These are phyloP conservation scores for Ceraceosorus bombacis DNA, from an alignment of 1,284 basidiomycete species.

Conservation along the genomic window DNA sequence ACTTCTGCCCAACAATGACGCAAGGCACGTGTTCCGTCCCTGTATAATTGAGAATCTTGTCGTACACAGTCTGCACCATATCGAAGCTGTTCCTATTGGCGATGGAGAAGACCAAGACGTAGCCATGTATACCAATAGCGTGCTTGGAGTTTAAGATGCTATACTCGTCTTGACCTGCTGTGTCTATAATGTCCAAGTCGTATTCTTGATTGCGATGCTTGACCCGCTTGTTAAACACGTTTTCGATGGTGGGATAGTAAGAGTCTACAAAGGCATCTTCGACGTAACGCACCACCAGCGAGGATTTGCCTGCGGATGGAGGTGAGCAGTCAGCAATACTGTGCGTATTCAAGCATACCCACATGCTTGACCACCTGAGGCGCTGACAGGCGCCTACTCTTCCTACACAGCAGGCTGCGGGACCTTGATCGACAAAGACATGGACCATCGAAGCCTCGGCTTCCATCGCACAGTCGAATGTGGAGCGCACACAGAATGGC, in stretches of 20 bases:
- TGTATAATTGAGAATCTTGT: slow-evolving; percentile 94
- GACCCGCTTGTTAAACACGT: slow-evolving; percentile 75
- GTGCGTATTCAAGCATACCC: too few species aligned
- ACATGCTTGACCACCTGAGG: too few species aligned
- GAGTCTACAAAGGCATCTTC: slow-evolving; percentile 58
- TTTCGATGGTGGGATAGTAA: slow-evolving; percentile 93
- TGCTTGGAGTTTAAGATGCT: slow-evolving; percentile 73
- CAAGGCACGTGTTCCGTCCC: slow-evolving; percentile 84
- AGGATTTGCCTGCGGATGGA: slow-evolving; percentile 61
- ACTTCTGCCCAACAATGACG: slow-evolving; percentile 93
- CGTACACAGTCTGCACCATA: slow-evolving; percentile 88
- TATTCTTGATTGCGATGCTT: slow-evolving; percentile 76
- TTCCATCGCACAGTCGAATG: too few species aligned
- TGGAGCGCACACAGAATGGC: too few species aligned
- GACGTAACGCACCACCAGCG: slow-evolving; percentile 53
- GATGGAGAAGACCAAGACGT: slow-evolving; percentile 89
- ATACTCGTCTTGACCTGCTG: slow-evolving; percentile 86
- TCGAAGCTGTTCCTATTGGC: slow-evolving; percentile 86
- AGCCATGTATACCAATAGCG: slow-evolving; percentile 74
- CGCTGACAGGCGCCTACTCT: too few species aligned
- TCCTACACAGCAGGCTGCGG: too few species aligned
- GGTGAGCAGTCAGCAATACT: too few species aligned
- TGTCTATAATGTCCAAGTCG: slow-evolving; percentile 96
- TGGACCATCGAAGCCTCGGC: too few species aligned
- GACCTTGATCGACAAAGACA: too few species aligned